Base-by-base conservation (phyloP, 306 rosid species). In the Datisca glomerata region DNA sequence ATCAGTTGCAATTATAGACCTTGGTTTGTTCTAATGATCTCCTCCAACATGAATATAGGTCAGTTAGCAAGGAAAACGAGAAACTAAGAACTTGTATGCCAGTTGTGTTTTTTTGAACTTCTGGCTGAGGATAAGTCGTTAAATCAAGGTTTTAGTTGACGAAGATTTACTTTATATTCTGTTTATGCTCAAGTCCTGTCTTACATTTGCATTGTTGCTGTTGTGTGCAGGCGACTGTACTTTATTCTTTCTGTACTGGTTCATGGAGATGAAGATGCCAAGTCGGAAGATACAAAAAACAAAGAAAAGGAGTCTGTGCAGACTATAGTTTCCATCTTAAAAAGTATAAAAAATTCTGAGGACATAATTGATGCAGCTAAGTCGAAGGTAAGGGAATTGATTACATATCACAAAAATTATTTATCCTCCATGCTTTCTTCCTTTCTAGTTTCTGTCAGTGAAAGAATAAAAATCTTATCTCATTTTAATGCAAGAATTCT, bases 261-360 rank as follows among this genome's bases (percentile, higher is more conserved):
- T 56, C 79, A 70, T 75, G 66, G 68, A 78, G 93, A 80, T 56
- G 94, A 80, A 59, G 96, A 76, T 46, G 53, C 56, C 61, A 91
- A 80, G 67, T 84, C 76, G 27, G 98, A 91, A 71, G 65, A 60
- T 13, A 59, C 60, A 41, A 64, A 43, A 59, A 51, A 61, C 57
- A 60, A 52, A 43, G 79, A 79, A 43, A 79, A 68, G 60, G 98
- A 85, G 53, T 59, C 31, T 62, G 21, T 75, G 50, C 73, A 73
- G 28, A 50, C 77, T 43, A 55, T 80, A 29, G 18, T 53, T 49
- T 84, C 82, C 24, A 66, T 91, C 57, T 78, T 91, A 59, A 75
- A 52, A 19, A 67, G 68, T 69, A 85, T 91, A 70, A 84, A 78
- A 65, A 53, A 27, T 55, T 80, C 94, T 60, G 94, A 78, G 71